A percentile compares a stretch with the other conserved stretches of the same genome.
Evolutionary conservation across 2,329 filamentous ascomycete genomes (phyloP).

Genomic region (Aspergillus latus): DNA sequence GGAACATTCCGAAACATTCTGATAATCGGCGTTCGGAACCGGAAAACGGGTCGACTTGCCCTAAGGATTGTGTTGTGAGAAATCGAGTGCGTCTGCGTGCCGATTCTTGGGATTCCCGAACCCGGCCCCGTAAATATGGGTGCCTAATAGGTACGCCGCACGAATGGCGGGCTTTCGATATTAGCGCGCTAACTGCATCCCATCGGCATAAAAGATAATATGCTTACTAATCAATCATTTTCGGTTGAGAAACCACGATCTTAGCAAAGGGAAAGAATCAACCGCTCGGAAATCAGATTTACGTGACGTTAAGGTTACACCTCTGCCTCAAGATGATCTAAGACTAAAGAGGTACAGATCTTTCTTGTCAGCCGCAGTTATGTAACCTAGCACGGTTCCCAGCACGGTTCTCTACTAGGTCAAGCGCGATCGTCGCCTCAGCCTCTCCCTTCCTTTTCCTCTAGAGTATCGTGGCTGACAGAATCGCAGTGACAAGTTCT

Average conservation of each 20-base stretch:
- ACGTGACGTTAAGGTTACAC: constrained; percentile 14
- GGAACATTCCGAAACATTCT: background rate
- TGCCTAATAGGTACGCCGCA: too few species aligned
- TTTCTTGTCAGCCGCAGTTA: background rate
- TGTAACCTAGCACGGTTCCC: background rate
- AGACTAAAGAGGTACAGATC: background rate
- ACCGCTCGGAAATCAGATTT: background rate
- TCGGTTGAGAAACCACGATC: too few species aligned
- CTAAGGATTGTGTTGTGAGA: too few species aligned
- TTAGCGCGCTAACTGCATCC: too few species aligned
- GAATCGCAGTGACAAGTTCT: background rate
- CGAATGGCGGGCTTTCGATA: too few species aligned
- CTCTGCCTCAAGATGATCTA: background rate
- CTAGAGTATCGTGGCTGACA: background rate
- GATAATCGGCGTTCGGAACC: background rate
- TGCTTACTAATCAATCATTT: too few species aligned
- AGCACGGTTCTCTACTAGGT: background rate
- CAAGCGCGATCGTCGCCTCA: background rate
- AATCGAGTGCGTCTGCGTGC: too few species aligned
- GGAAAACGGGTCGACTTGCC: background rate
- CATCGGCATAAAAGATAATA: too few species aligned
- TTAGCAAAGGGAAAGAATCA: too few species aligned
- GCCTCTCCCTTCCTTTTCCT: background rate
- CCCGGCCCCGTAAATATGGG: background rate
- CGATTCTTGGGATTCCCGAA: background rate